Evolutionary conservation across 129 eudicot species (phyloP).

Genomic region (Flaveria ramosissima): DNA sequence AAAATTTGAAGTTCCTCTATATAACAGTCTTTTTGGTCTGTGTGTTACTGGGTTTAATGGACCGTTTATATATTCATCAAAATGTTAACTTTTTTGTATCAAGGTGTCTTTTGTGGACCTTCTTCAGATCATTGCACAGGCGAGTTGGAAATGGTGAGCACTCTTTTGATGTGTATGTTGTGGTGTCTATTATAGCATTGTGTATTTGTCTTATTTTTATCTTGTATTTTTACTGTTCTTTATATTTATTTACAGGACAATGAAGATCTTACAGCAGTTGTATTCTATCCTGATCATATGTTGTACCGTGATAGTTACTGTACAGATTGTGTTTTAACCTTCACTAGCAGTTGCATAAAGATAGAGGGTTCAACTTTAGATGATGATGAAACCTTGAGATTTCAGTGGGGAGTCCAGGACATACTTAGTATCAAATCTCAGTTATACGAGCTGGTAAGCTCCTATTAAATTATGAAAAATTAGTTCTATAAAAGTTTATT

Average conservation of each 20-base stretch:
- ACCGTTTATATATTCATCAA: neutral
- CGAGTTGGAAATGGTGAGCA: conserved; percentile 57
- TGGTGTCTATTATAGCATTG: neutral
- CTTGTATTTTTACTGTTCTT: conserved; percentile 16
- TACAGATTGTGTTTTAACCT: conserved; percentile 50
- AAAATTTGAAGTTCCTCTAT: conserved; percentile 18
- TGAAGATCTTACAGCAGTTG: conserved; percentile 38
- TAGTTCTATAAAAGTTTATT: neutral
- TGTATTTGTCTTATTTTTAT: neutral
- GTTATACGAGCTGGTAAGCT: conserved; percentile 58
- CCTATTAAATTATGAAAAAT: neutral
- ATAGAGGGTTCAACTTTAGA: conserved; percentile 40
- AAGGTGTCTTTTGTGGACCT: conserved; percentile 47
- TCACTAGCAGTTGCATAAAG: conserved; percentile 48
- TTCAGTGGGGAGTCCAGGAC: conserved; percentile 63
- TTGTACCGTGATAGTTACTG: conserved; percentile 43
- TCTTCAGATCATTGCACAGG: conserved; percentile 44
- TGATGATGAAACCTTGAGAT: conserved; percentile 37
- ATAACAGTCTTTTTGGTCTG: conserved; percentile 15
- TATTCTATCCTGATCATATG: conserved; percentile 66
- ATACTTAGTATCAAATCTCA: conserved; percentile 57
- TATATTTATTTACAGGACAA: conserved; percentile 46
- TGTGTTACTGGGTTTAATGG: conserved; percentile 10
- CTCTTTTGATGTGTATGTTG: conserved; percentile 9
- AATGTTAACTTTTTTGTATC: conserved; percentile 21